Conservation (phyloP, 371 early-diverging fungal genomes). For the Rhizomucor pusillus region DNA sequence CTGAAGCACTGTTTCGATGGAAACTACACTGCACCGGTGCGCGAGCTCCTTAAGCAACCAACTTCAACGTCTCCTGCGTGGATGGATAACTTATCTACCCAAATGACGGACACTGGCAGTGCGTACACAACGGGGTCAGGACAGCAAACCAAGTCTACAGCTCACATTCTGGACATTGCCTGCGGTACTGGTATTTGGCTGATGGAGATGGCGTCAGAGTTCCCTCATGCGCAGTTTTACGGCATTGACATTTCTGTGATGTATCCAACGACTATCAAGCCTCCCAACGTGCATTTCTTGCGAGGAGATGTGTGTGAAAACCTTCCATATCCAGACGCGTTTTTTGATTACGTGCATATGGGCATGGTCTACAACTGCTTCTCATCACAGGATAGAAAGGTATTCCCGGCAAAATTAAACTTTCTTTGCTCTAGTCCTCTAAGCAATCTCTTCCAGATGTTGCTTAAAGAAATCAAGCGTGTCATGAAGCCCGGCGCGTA, state of each 20-base stretch:
- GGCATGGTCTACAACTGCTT: conserved; percentile 42
- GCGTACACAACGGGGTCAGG: too few species aligned
- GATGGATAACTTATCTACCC: not conserved
- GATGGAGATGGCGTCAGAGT: conserved; percentile 58
- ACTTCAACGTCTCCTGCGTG: not conserved
- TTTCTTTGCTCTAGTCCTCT: not conserved
- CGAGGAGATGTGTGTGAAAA: conserved; percentile 47
- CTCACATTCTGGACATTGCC: conserved; percentile 37
- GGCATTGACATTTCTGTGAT: conserved; percentile 54
- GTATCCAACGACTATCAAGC: conserved; percentile 53
- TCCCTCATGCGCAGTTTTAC: conserved; percentile 47
- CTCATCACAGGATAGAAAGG: conserved; percentile 28
- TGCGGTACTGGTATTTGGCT: conserved; percentile 50
- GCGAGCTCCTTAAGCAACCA: conserved; percentile 26
- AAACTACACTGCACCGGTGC: conserved; percentile 42
- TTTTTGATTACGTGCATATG: conserved; percentile 60
- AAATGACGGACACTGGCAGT: not conserved
- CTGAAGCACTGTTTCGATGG: conserved; percentile 33
- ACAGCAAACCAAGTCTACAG: conserved; percentile 4
- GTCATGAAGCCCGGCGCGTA: conserved; percentile 58
- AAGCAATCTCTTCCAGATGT: not conserved
- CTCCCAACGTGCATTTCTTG: conserved; percentile 44
- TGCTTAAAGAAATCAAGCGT: conserved; percentile 20
- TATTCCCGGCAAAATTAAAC: conserved; percentile 9
- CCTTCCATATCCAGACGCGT: conserved; percentile 49